Conservation (phyloP, 306 rosid genomes). For the Cicer judaicum region DNA sequence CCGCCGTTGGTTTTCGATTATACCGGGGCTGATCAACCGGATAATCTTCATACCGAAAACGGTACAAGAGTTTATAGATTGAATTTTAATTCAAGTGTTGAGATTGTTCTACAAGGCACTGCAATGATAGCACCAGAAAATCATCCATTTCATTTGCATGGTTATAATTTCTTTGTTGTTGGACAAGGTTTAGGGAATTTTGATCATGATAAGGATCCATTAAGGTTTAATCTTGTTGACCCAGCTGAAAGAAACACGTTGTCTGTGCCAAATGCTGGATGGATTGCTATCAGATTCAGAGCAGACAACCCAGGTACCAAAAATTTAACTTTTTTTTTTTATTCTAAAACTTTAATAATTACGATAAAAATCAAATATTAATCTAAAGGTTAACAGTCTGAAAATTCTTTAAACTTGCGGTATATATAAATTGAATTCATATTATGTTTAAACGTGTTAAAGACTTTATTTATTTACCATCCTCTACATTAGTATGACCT, state of each 20-base stretch:
- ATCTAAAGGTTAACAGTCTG: no score
- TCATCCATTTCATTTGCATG: conserved; percentile 78
- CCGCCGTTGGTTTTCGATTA: conserved; percentile 65
- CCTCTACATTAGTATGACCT: no score
- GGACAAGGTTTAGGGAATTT: conserved; percentile 73
- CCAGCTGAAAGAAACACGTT: conserved; percentile 81
- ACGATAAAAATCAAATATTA: no score
- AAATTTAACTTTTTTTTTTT: neutral
- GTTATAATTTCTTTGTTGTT: conserved; percentile 71
- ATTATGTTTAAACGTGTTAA: no score
- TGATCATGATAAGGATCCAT: conserved; percentile 60
- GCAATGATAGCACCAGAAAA: conserved; percentile 69
- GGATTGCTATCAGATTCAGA: conserved; percentile 79
- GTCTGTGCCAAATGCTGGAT: conserved; percentile 69
- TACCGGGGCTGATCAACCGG: conserved; percentile 57
- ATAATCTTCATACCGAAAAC: conserved; percentile 57
- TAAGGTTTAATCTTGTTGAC: conserved; percentile 65
- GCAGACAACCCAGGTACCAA: conserved; percentile 77
- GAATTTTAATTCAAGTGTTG: conserved; percentile 61
- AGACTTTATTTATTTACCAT: no score
- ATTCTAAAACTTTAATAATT: no score
- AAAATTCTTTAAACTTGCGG: no score
- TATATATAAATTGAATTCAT: no score
- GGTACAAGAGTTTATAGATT: conserved; percentile 65
- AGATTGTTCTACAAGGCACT: conserved; percentile 66